Evolutionary conservation across 352 stramenopile genomes (phyloP).

Genomic region (Phytophthora tubulina): DNA sequence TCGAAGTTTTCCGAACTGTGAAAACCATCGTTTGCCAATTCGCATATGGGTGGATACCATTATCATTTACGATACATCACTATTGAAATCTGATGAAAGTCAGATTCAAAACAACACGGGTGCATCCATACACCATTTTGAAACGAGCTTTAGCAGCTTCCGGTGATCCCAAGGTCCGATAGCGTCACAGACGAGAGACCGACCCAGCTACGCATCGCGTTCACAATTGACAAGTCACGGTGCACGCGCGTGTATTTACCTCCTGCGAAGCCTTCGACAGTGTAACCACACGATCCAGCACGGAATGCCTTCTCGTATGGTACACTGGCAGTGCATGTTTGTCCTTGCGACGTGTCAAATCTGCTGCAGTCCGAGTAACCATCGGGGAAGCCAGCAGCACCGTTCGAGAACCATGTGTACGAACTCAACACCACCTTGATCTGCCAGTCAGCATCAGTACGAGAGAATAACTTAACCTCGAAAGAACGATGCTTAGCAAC

Average conservation of each 20-base stretch:
- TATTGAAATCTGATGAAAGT: neutral
- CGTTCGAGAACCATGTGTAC: constrained; percentile 65
- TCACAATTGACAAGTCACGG: constrained; percentile 71
- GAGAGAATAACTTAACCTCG: constrained; percentile 64
- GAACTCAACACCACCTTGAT: constrained; percentile 79
- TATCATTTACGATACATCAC: neutral
- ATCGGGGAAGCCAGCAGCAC: constrained; percentile 67
- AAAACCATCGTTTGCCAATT: too few relatives aligned
- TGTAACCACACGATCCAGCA: constrained; percentile 65
- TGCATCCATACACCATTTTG: neutral
- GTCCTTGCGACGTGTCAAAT: constrained; percentile 44
- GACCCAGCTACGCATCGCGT: constrained; percentile 69
- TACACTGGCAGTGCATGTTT: constrained; percentile 49
- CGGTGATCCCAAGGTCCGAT: constrained; percentile 50
- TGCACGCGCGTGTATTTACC: constrained; percentile 80
- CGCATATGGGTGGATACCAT: too few relatives aligned
- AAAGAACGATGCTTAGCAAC: constrained; percentile 66
- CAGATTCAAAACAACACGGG: neutral
- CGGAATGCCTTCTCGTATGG: constrained; percentile 64
- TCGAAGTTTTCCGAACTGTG: too few relatives aligned
- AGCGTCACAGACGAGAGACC: constrained; percentile 45
- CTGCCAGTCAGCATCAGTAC: constrained; percentile 63
- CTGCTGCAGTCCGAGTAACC: constrained; percentile 54
- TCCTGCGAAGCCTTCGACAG: constrained; percentile 57
- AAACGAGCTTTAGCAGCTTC: constrained; percentile 38